Evolutionary conservation across 2,329 filamentous ascomycete genomes (phyloP).

Genomic region (Metarhizium rileyi): DNA sequence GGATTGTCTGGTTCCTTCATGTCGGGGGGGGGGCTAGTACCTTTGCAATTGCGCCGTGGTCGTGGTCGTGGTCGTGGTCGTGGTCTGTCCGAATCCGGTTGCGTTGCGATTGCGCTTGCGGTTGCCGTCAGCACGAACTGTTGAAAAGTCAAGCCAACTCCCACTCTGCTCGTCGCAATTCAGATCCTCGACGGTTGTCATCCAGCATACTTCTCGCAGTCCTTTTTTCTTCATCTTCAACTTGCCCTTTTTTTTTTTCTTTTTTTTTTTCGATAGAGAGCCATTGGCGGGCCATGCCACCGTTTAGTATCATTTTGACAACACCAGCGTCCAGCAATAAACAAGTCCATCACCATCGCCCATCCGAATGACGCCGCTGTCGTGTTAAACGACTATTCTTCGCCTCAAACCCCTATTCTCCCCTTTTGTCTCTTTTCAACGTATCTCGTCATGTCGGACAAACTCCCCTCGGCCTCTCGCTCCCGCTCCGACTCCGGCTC

Average conservation of each 20-base stretch:
- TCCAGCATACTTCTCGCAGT: neutral
- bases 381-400: neutral
- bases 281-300: neutral
- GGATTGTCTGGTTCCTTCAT: no score
- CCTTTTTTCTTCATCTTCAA: no score
- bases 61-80: neutral
- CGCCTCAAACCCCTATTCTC: neutral
- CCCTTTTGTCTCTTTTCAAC: neutral
- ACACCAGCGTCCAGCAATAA: neutral
- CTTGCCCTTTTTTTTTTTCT: neutral
- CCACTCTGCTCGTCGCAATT: neutral
- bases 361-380: neutral
- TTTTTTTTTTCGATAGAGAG: neutral
- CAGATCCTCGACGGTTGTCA: neutral
- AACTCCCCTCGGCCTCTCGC: constrained; percentile 5
- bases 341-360: neutral
- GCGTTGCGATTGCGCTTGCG: neutral
- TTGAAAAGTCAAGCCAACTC: neutral
- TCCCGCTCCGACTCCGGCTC: neutral
- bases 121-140: neutral
- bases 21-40: neutral
- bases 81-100: neutral
- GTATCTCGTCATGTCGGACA: constrained; percentile 17
- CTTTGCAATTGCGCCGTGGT: neutral
- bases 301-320: neutral